These are phyloP conservation scores for Botrytis elliptica DNA, from an alignment of 2,329 filamentous ascomycete species.

Conservation along the genomic window DNA sequence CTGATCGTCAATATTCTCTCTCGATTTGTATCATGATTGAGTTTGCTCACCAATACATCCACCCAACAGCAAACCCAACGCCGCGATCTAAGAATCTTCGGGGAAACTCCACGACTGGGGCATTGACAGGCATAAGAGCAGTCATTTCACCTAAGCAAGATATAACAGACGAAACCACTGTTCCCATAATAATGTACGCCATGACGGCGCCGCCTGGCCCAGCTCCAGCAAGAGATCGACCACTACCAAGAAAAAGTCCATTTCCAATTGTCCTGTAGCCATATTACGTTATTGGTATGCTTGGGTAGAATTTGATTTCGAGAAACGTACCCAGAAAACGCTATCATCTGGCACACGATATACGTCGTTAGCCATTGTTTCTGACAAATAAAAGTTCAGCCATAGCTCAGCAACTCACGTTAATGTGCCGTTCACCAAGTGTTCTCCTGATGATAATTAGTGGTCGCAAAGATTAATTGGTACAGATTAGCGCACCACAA, in stretches of 20 bases:
- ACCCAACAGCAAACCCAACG: slow-evolving; percentile 43
- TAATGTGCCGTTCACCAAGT: slow-evolving; percentile 45
- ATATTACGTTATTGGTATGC: slow-evolving; percentile 17
- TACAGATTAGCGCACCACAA: slow-evolving; percentile 31
- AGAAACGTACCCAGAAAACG: slow-evolving; percentile 44
- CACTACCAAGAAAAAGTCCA: slow-evolving; percentile 45
- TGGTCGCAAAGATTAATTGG: neutral
- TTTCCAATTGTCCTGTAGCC: slow-evolving; percentile 43
- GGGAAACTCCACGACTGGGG: slow-evolving; percentile 43
- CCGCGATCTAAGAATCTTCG: slow-evolving; percentile 42
- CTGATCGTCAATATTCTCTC: neutral
- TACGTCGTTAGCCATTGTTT: slow-evolving; percentile 19
- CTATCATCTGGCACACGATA: slow-evolving; percentile 42
- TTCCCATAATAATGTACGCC: slow-evolving; percentile 45
- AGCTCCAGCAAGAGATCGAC: slow-evolving; percentile 43
- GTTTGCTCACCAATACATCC: slow-evolving; percentile 41
- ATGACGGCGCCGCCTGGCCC: slow-evolving; percentile 45
- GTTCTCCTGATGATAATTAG: slow-evolving; percentile 40
- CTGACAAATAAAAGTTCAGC: neutral
- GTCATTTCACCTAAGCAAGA: slow-evolving; percentile 46
- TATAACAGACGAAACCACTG: slow-evolving; percentile 45
- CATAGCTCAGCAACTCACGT: slow-evolving; percentile 33
- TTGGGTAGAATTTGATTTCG: slow-evolving; percentile 6
- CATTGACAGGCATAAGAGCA: slow-evolving; percentile 44
- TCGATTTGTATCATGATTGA: neutral